Evolutionary conservation across 2,329 filamentous ascomycete species (phyloP).

Genomic region (Capronia americana): DNA sequence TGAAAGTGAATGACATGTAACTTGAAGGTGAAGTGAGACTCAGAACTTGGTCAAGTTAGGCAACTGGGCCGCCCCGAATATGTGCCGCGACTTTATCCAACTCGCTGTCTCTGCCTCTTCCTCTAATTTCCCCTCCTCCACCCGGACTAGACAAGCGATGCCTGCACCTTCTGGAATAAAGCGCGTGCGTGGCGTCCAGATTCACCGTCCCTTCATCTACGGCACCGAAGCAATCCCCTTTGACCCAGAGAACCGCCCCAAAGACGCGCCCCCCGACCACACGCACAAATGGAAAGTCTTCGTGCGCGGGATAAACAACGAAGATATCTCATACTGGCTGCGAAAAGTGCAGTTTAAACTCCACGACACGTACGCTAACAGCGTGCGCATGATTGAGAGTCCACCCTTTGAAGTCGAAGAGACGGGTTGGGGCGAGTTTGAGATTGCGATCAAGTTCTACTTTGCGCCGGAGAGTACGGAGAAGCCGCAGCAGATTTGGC

Average conservation of each 20-base stretch:
- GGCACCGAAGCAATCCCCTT: conserved; percentile 81
- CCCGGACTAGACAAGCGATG: conserved; percentile 47
- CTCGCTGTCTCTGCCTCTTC: background rate
- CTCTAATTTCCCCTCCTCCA: background rate
- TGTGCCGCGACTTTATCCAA: background rate
- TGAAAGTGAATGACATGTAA: background rate
- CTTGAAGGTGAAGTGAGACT: background rate
- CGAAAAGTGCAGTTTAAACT: conserved; percentile 98
- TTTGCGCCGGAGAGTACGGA: conserved; percentile 87
- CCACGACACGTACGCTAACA: conserved; percentile 94
- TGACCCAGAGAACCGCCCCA: conserved; percentile 76
- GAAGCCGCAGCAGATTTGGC: conserved; percentile 95
- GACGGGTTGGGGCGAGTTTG: conserved; percentile 98
- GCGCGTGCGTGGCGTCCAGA: conserved; percentile 58
- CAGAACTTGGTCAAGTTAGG: background rate
- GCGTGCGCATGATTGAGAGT: conserved; percentile 81
- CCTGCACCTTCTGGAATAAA: conserved; percentile 61
- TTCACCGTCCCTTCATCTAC: conserved; percentile 65
- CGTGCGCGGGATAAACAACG: conserved; percentile 85
- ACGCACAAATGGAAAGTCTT: conserved; percentile 97
- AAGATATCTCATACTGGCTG: conserved; percentile 93
- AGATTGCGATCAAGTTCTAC: conserved; percentile 93
- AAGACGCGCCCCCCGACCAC: conserved; percentile 82
- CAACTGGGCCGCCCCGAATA: background rate
- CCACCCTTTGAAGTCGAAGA: conserved; percentile 85